Evolutionary conservation across 441 rosid genomes (phyloP), one percentile per base, ranked within the genome.

Genomic region (Adansonia madagascariensis): DNA sequence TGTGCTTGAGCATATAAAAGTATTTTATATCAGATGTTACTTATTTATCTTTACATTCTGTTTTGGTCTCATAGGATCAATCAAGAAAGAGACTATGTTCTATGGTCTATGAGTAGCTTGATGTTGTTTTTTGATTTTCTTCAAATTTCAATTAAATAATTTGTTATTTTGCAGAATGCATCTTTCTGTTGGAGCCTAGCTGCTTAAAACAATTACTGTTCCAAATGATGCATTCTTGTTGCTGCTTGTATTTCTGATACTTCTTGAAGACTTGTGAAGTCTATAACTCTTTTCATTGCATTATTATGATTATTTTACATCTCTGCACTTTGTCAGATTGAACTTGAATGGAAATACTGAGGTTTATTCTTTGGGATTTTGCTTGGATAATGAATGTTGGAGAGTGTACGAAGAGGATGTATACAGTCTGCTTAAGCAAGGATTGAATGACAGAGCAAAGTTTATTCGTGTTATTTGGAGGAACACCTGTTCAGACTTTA

Each of bases 381-480:
- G 99, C 89, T 87, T 88, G 86, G 99, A 95, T 82, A 90, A 87
- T 78, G 99, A 95, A 81, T 90, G 91, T 80, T 95, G 99, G 99
- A 90, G 97, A 88, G 64, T 82, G 74, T 89, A 85, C 71, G 99
- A 95, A 88, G 85, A 87, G 83, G 91, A 89, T 84, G 92, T 95
- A 71, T 87, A 89, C 9, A 80, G 78, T 79, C 80, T 94, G 80
- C 88, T 95, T 18, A 73, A 35, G 81, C 92, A 94, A 82, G 98
- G 97, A 79, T 86, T 95, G 67, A 83, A 87, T 31, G 97, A 95
- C 76, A 89, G 97, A 85, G 92, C 86, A 46, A 94, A 91, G 86
- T 80, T 84, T 27, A 84, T 95, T 73, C 94, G 95, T 49, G 94
- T 91, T 80, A 82, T 83, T 7, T 95, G 97, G 99, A 89, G 88